Conservation (phyloP, 1,284 basidiomycete genomes). For the Trichosporon sp. region DNA sequence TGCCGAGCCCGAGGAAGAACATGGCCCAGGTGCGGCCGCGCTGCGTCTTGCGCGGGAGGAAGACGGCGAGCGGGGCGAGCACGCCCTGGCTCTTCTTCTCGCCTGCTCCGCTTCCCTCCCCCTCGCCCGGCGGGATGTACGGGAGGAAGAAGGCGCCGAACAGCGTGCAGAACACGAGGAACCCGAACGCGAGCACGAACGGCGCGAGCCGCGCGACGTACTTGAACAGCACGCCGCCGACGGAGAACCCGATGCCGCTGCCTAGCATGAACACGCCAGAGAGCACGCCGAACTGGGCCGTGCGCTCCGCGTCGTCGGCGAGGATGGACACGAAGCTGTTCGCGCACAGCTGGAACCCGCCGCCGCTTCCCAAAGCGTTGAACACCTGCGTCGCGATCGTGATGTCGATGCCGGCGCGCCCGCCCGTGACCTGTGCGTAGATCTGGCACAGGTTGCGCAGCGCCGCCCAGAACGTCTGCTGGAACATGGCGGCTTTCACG, state of each 20-base stretch:
- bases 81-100: slow-evolving; percentile 25
- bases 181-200: slow-evolving; percentile 39
- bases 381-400: slow-evolving; percentile 44
- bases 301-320: slow-evolving; percentile 32
- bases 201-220: slow-evolving; percentile 36
- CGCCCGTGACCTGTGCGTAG: slow-evolving; percentile 35
- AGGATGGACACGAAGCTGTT: slow-evolving; percentile 39
- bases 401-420: slow-evolving; percentile 31
- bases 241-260: slow-evolving; percentile 18
- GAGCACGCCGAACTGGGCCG: slow-evolving; percentile 42
- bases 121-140: slow-evolving; percentile 33
- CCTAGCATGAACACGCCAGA: slow-evolving; percentile 42
- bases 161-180: slow-evolving; percentile 41
- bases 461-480: slow-evolving; percentile 44
- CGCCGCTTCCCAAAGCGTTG: slow-evolving; percentile 43
- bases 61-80: slow-evolving; percentile 42
- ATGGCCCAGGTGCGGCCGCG: slow-evolving; percentile 36
- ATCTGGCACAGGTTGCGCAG: slow-evolving; percentile 43
- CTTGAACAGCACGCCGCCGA: slow-evolving; percentile 37
- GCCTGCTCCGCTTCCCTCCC: slow-evolving; percentile 9
- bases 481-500: slow-evolving; percentile 41
- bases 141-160: slow-evolving; percentile 45
- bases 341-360: slow-evolving; percentile 41
- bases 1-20: slow-evolving; percentile 37
- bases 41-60: slow-evolving; percentile 28